These are phyloP conservation scores for Abrus precatorius DNA, from an alignment of 306 rosid genomes.

Conservation along the genomic window DNA sequence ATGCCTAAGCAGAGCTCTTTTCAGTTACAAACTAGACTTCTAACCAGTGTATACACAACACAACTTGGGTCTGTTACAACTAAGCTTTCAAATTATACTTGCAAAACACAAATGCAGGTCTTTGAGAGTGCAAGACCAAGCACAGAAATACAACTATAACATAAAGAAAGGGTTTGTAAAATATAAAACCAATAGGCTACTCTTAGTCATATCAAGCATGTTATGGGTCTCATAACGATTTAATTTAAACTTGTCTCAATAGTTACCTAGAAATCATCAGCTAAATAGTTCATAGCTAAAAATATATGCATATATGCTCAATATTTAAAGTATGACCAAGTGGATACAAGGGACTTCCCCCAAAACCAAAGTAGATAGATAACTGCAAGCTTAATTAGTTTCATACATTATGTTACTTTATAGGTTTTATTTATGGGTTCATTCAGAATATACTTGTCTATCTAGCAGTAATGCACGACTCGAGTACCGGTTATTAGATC, in stretches of 20 bases:
- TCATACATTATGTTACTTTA: neutral
- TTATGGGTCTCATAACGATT: neutral
- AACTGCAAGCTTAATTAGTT: conserved; percentile 4
- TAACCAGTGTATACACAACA: neutral
- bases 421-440: conserved; percentile 28
- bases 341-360: conserved; percentile 23
- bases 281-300: neutral
- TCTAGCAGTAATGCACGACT: conserved; percentile 23
- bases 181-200: neutral
- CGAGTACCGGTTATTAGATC: conserved; percentile 13
- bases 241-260: neutral
- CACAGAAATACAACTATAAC: neutral
- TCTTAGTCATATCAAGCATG: neutral
- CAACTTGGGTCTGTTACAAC: neutral
- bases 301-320: neutral
- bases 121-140: conserved; percentile 3
- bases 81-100: neutral
- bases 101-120: neutral
- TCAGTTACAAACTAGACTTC: neutral
- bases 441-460: conserved; percentile 15
- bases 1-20: conserved; percentile 3
- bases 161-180: neutral
- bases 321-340: neutral
- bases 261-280: conserved; percentile 4
- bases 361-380: conserved; percentile 26